These are phyloP conservation scores for Fusarium decemcellulare DNA, from an alignment of 2,329 filamentous ascomycete genomes.

Conservation along the genomic window DNA sequence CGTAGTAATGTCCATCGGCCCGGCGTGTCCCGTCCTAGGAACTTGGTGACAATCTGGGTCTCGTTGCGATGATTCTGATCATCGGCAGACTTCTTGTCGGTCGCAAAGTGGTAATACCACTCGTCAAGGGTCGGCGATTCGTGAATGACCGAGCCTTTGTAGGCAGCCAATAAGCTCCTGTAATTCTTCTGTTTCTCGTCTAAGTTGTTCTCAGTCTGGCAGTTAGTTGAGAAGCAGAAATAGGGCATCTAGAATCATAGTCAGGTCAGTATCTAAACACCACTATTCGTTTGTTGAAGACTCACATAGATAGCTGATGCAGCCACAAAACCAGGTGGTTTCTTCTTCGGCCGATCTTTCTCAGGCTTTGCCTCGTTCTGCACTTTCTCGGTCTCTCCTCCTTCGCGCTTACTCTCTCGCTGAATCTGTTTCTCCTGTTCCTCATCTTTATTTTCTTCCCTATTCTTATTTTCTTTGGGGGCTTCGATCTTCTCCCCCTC, in stretches of 20 bases:
- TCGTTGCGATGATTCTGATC: not conserved
- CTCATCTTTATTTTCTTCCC: no score
- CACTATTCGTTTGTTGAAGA: no score
- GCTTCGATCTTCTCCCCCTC: no score
- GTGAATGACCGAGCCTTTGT: not conserved
- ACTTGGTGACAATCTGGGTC: not conserved
- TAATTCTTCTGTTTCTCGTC: not conserved
- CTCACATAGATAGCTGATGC: not conserved
- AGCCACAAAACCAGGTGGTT: not conserved
- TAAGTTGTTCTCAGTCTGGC: no score
- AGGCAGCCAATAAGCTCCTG: not conserved
- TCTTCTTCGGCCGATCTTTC: not conserved
- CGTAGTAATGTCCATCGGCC: not conserved
- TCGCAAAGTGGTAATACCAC: not conserved
- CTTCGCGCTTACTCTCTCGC: no score
- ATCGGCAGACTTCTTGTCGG: accelerated
- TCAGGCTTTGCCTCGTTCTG: no score
- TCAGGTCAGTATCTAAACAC: no score
- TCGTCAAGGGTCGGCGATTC: not conserved
- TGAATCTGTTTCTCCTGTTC: no score
- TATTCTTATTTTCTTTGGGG: no score
- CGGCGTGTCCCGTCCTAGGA: no score
- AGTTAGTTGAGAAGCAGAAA: not conserved
- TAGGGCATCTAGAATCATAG: not conserved
- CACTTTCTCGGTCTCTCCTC: no score